Evolutionary conservation across 2,329 filamentous ascomycete species (phyloP).

Genomic region (Fusarium newnesense): DNA sequence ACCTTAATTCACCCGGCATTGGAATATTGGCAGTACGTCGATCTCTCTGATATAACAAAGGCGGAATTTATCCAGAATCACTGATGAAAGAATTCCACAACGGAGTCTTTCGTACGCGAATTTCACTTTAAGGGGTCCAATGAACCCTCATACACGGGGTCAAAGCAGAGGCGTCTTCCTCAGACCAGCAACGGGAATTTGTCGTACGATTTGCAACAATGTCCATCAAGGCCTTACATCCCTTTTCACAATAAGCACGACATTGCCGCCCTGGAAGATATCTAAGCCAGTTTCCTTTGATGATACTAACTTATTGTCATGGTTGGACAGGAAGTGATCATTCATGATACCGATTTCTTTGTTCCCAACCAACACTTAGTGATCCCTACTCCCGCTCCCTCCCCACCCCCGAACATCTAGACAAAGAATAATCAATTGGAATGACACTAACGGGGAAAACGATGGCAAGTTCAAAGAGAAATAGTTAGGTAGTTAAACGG

Average conservation of each 20-base stretch:
- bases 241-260: neutral
- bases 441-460: no score
- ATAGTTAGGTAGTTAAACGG: no score
- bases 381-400: neutral
- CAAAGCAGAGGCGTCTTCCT: neutral
- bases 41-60: no score
- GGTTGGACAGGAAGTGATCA: neutral
- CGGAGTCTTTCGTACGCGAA: no score
- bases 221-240: neutral
- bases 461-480: neutral
- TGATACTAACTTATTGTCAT: neutral
- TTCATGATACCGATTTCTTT: neutral
- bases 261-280: fast-evolving
- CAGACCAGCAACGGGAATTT: neutral
- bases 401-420: neutral
- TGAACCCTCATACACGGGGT: neutral
- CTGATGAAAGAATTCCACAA: fast-evolving
- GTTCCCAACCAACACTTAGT: neutral
- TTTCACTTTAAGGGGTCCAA: neutral
- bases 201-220: neutral
- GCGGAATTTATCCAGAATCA: fast-evolving
- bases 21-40: fast-evolving
- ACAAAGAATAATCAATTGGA: neutral
- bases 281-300: neutral
- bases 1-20: fast-evolving